Percentiles rank a stretch among this genome's conserved stretches.
Conservation (phyloP, 352 stramenopile genomes). For the Phytophthora citrophthora region DNA sequence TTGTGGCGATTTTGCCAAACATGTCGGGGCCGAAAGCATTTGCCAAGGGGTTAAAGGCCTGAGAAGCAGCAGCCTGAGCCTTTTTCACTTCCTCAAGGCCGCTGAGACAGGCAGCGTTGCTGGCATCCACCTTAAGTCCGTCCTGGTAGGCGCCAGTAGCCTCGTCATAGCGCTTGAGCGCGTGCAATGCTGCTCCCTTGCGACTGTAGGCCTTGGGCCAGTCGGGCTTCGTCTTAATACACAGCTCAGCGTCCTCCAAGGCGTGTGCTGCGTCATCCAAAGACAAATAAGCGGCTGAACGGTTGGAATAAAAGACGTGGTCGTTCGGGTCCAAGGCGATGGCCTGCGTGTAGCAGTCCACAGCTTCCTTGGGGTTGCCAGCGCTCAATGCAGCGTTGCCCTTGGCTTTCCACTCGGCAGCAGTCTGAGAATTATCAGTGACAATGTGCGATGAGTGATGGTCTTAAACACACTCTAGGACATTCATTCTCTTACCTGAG, state of each 20-base stretch:
- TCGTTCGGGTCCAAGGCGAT: constrained; percentile 96
- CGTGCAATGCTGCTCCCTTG: constrained; percentile 97
- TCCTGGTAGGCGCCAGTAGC: constrained; percentile 85
- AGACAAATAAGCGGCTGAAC: constrained; percentile 98
- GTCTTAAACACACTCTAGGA: background rate
- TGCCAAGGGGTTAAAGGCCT: constrained; percentile 85
- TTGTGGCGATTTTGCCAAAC: constrained; percentile 92
- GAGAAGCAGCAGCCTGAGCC: constrained; percentile 56
- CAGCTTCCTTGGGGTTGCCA: constrained; percentile 94
- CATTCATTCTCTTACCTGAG: constrained; percentile 7
- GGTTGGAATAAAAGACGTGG: constrained; percentile 99
- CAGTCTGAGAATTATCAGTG: constrained; percentile 26
- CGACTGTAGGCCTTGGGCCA: constrained; percentile 98
- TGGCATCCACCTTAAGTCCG: constrained; percentile 91
- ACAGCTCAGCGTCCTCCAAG: constrained; percentile 96
- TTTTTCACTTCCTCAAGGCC: constrained; percentile 95
- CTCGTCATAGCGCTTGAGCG: constrained; percentile 89
- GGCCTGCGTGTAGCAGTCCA: constrained; percentile 97
- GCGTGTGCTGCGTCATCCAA: constrained; percentile 92
- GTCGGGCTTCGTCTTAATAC: constrained; percentile 93
- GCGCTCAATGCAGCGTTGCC: constrained; percentile 96
- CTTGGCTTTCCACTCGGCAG: constrained; percentile 91
- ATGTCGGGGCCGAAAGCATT: constrained; percentile 96
- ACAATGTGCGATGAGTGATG: background rate
- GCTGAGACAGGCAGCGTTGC: constrained; percentile 92